Conservation (phyloP, 2,329 filamentous ascomycete genomes). For the Dactylellina sp. region DNA sequence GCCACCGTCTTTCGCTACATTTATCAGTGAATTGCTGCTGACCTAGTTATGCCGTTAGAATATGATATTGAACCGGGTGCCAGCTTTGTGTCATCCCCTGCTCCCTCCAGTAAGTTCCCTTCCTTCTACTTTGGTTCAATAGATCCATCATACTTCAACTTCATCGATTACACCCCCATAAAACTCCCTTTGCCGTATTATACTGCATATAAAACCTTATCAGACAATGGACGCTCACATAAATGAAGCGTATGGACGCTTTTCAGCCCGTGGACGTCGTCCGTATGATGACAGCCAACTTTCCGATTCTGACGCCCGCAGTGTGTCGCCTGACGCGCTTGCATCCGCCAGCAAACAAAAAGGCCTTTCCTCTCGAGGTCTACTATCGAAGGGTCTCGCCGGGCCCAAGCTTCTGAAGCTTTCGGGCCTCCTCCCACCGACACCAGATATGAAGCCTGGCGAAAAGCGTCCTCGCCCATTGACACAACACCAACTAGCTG, state of each 20-base stretch:
- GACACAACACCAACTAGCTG: slow-evolving; percentile 83
- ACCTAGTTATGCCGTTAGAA: slow-evolving; percentile 9
- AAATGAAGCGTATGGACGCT: slow-evolving; percentile 44
- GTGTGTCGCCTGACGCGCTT: slow-evolving; percentile 47
- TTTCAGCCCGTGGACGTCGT: slow-evolving; percentile 48
- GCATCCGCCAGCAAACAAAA: slow-evolving; percentile 30
- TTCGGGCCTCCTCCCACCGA: slow-evolving; percentile 24
- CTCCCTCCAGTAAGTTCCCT: slow-evolving; percentile 48
- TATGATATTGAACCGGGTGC: slow-evolving; percentile 52
- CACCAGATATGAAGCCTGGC: slow-evolving; percentile 67
- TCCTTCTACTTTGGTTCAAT: background rate
- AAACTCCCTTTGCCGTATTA: too few species aligned
- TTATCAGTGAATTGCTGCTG: background rate
- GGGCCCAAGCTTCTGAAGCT: slow-evolving; percentile 47
- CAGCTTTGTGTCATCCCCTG: slow-evolving; percentile 53
- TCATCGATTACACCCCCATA: background rate
- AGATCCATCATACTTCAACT: background rate
- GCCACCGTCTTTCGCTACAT: background rate
- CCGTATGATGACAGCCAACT: slow-evolving; percentile 44
- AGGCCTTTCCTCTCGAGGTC: slow-evolving; percentile 42
- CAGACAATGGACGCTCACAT: slow-evolving; percentile 14
- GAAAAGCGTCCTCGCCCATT: slow-evolving; percentile 76
- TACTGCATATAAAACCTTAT: too few species aligned
- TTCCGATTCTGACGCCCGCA: slow-evolving; percentile 51
- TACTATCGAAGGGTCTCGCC: slow-evolving; percentile 49